Evolutionary conservation across 176 grass and related monocot species (phyloP).

Genomic region (Zoysia pacifica): DNA sequence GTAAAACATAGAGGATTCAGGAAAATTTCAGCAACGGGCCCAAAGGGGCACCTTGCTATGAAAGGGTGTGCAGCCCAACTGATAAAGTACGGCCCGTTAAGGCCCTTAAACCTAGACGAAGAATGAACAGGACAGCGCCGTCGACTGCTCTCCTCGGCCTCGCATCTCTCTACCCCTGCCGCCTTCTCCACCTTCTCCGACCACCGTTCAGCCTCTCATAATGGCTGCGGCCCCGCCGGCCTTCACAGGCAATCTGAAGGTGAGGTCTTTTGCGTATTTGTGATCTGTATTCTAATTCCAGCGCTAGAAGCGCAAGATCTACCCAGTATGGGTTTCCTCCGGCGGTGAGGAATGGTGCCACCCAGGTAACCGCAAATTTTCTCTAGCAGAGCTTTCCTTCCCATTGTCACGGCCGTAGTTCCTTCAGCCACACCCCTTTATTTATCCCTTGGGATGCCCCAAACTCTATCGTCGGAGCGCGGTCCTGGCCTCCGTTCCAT

Average conservation of each 20-base stretch:
- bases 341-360: not conserved
- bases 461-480: not conserved
- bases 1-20: too few relatives aligned
- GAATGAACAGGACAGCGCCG: not conserved
- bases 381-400: not conserved
- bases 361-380: not conserved
- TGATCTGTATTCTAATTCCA: not conserved
- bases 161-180: not conserved
- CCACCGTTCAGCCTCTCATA: not conserved
- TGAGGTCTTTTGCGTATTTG: not conserved
- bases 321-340: not conserved
- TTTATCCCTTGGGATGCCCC: not conserved
- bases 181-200: not conserved
- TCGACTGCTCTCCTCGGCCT: not conserved
- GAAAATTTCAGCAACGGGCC: not conserved
- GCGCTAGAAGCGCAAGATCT: not conserved
- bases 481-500: not conserved
- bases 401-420: not conserved
- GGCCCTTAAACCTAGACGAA: not conserved
- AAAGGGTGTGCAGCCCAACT: not conserved
- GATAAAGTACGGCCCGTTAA: not conserved
- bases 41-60: not conserved
- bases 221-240: slow-evolving; percentile 53
- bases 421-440: not conserved
- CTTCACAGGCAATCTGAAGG: slow-evolving; percentile 71